Conservation (phyloP, 768 basidiomycete genomes). For the Asterophora parasitica region DNA sequence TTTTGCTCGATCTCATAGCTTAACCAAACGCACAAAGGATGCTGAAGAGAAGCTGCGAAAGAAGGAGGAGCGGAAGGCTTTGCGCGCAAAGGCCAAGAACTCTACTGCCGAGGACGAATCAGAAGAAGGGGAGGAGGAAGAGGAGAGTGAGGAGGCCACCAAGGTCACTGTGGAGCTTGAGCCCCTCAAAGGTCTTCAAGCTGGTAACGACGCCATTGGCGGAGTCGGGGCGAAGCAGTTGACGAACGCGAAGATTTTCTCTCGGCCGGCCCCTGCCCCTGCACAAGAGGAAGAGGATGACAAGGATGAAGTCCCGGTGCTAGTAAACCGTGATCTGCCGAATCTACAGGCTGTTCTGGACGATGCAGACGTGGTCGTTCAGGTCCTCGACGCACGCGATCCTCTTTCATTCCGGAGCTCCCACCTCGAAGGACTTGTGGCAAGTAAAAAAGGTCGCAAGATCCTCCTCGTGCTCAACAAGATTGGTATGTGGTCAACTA, state of each 20-base stretch:
- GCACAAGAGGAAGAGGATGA: slow-evolving; percentile 33
- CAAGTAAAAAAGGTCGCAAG: slow-evolving; percentile 37
- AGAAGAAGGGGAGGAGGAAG: slow-evolving; percentile 13
- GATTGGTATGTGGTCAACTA: slow-evolving; percentile 56
- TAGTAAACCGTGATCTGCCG: slow-evolving; percentile 60
- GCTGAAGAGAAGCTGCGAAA: slow-evolving; percentile 71
- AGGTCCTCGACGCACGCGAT: slow-evolving; percentile 84
- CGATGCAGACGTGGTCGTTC: slow-evolving; percentile 70
- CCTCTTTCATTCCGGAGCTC: slow-evolving; percentile 66
- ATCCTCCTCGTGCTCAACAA: slow-evolving; percentile 79
- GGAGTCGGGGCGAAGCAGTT: slow-evolving; percentile 39
- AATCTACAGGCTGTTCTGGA: slow-evolving; percentile 66
- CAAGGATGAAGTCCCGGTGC: slow-evolving; percentile 53
- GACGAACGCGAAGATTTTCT: slow-evolving; percentile 29
- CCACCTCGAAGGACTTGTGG: slow-evolving; percentile 53
- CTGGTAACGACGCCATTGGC: slow-evolving; percentile 45
- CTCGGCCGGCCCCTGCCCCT: slow-evolving; percentile 23
- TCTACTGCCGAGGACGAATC: not conserved
- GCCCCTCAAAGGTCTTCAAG: slow-evolving; percentile 34
- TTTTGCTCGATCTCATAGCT: not conserved
- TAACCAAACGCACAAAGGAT: slow-evolving; percentile 37
- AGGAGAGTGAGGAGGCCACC: slow-evolving; percentile 19
- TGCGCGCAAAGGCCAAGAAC: slow-evolving; percentile 17
- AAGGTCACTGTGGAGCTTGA: slow-evolving; percentile 27
- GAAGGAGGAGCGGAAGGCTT: slow-evolving; percentile 60